phyloP scores from a whole-genome alignment of 352 stramenopile genomes.

The Phytophthora parvispora region DNA sequence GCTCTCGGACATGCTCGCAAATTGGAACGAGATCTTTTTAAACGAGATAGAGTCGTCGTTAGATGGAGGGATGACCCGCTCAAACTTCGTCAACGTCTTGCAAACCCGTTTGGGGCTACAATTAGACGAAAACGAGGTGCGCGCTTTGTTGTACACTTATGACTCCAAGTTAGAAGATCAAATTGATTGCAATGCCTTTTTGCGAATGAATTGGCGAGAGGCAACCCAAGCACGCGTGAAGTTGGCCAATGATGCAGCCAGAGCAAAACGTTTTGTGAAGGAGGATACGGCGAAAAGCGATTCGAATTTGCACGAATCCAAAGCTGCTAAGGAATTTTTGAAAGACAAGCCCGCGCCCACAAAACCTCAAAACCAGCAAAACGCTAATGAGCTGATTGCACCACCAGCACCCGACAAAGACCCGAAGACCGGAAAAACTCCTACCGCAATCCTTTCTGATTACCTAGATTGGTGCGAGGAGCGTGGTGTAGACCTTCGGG shows the following conservation, averaged over 20 bases:
- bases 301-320: conserved; percentile 28
- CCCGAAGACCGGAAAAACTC: conserved; percentile 3
- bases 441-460: conserved; percentile 18
- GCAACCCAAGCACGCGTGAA: conserved; percentile 33
- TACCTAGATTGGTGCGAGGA: conserved; percentile 48
- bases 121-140: conserved; percentile 62
- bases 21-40: conserved; percentile 55
- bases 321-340: conserved; percentile 29
- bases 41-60: conserved; percentile 28
- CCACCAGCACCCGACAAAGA: neutral
- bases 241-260: conserved; percentile 8
- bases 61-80: conserved; percentile 35
- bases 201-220: conserved; percentile 70
- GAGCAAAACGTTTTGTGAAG: conserved; percentile 9
- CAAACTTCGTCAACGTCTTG: conserved; percentile 53
- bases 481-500: conserved; percentile 55
- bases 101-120: conserved; percentile 43
- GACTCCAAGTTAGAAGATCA: conserved; percentile 60
- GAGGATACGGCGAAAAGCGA: conserved; percentile 3
- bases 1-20: conserved; percentile 46
- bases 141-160: conserved; percentile 61
- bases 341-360: neutral
- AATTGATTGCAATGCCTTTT: conserved; percentile 60
- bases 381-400: neutral
- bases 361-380: neutral